Evolutionary conservation across 1,284 basidiomycete genomes (phyloP).

Genomic region (Pascua sp.): DNA sequence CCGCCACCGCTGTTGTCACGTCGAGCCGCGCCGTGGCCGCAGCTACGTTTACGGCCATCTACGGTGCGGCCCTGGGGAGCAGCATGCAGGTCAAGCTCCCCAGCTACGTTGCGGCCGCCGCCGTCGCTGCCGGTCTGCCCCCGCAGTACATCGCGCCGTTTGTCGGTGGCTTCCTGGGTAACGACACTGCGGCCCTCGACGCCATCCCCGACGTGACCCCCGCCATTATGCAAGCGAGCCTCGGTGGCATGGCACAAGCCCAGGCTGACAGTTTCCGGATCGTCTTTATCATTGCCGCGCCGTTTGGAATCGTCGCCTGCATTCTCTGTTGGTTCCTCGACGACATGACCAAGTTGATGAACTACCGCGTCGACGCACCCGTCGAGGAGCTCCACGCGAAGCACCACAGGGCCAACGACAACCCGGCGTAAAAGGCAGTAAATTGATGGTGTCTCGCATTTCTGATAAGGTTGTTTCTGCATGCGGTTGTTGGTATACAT

Average conservation of each 20-base stretch:
- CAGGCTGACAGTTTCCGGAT: constrained; percentile 5
- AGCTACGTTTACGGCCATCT: constrained; percentile 18
- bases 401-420: background rate
- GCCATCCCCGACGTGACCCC: constrained; percentile 11
- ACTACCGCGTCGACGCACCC: constrained; percentile 12
- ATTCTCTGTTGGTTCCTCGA: constrained; percentile 3
- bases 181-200: background rate
- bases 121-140: constrained; percentile 16
- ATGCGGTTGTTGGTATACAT: too few species aligned
- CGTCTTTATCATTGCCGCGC: constrained; percentile 13
- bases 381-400: constrained; percentile 13
- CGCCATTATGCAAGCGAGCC: constrained; percentile 6
- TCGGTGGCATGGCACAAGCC: constrained; percentile 1
- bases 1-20: constrained; percentile 19
- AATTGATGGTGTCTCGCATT: too few species aligned
- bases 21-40: constrained; percentile 18
- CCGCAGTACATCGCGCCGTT: constrained; percentile 11
- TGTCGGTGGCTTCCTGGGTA: constrained; percentile 3
- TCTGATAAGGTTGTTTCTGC: too few species aligned
- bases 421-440: too few species aligned
- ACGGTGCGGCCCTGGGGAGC: constrained; percentile 13
- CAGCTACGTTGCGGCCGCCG: constrained; percentile 12
- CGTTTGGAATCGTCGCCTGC: constrained; percentile 9
- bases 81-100: constrained; percentile 14
- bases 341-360: constrained; percentile 11